phyloP scores from a whole-genome alignment of 2,329 filamentous ascomycete species.

The Aureobasidium sp. region DNA sequence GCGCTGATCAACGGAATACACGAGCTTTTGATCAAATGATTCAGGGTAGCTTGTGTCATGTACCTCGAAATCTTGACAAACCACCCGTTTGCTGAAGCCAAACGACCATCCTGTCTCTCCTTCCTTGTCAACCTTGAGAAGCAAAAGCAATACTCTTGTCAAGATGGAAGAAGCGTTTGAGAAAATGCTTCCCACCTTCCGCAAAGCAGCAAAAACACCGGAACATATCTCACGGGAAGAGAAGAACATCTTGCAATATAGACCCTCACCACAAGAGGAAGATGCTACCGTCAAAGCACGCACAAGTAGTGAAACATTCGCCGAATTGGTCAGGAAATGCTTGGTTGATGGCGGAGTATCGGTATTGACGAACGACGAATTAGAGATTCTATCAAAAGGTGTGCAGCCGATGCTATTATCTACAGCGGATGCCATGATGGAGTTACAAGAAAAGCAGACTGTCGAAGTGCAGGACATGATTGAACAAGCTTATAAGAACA shows the following conservation, averaged over 20 bases:
- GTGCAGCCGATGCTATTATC: background rate
- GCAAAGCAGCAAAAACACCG: background rate
- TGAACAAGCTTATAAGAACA: background rate
- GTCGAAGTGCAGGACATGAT: background rate
- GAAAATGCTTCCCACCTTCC: background rate
- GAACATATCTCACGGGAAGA: background rate
- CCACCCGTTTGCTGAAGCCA: too few species aligned
- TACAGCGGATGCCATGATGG: background rate
- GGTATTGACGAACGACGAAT: background rate
- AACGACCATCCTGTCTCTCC: too few species aligned
- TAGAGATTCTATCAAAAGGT: background rate
- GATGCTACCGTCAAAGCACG: background rate
- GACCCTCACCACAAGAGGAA: background rate
- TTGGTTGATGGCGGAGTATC: background rate
- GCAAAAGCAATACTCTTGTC: background rate
- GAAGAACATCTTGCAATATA: background rate
- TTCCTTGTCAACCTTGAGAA: background rate
- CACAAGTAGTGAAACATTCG: background rate
- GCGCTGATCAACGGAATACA: too few species aligned
- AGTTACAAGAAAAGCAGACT: conserved; percentile 1
- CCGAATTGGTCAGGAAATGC: background rate
- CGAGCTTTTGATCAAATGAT: too few species aligned
- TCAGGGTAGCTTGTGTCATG: too few species aligned
- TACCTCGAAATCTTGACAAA: too few species aligned
- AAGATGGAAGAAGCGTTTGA: background rate